These are phyloP conservation scores for Daldinia sp. DNA, from an alignment of 2,329 filamentous ascomycete species.

Conservation along the genomic window DNA sequence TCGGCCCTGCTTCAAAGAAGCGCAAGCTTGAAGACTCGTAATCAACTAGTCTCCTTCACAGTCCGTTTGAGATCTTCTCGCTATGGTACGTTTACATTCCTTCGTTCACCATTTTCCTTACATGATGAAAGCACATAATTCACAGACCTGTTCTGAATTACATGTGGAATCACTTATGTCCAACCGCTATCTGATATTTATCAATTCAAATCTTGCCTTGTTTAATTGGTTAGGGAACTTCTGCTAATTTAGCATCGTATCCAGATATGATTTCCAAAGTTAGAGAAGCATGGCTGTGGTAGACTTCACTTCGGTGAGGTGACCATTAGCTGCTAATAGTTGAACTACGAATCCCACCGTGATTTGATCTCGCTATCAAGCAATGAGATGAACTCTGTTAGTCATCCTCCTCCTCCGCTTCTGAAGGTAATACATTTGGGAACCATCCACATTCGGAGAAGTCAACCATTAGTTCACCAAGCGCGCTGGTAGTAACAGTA, in stretches of 20 bases:
- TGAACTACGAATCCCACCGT: background rate
- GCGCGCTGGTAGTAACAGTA: constrained; percentile 59
- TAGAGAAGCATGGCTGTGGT: background rate
- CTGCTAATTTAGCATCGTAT: constrained; percentile 25
- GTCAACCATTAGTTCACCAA: constrained; percentile 66
- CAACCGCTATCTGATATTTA: constrained; percentile 83
- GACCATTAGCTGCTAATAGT: background rate
- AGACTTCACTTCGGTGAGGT: background rate
- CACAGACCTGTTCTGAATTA: constrained; percentile 87
- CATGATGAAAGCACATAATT: constrained; percentile 80
- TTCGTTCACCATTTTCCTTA: constrained; percentile 57
- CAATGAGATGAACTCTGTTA: background rate
- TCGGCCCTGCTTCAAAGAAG: constrained; percentile 65
- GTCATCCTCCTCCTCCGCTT: constrained; percentile 54
- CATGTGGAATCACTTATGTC: constrained; percentile 79
- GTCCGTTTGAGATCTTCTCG: background rate
- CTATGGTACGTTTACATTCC: constrained; percentile 56
- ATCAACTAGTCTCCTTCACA: background rate
- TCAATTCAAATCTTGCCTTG: constrained; percentile 12
- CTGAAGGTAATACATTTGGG: constrained; percentile 62
- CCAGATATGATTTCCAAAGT: background rate
- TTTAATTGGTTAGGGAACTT: constrained; percentile 4
- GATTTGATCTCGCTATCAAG: background rate
- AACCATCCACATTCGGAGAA: constrained; percentile 69
- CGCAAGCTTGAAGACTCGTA: constrained; percentile 54